Evolutionary conservation across 176 grass and related monocot genomes (phyloP).

Genomic region (Hyparrhenia diplandra): DNA sequence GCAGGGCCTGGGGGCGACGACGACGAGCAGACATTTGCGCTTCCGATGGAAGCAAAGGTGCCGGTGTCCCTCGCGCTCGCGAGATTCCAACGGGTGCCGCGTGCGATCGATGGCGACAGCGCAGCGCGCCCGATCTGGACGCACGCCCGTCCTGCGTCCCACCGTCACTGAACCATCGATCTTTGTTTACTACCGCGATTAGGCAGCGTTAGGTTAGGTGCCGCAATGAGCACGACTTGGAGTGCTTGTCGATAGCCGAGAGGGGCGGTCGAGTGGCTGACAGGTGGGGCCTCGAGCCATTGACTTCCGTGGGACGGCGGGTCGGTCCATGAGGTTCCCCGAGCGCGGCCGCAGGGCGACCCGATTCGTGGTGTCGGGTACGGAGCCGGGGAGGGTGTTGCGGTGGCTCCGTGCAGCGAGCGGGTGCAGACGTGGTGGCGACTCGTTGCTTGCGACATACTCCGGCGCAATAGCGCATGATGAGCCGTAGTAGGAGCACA

Average conservation of each 20-base stretch:
- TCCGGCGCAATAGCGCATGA: not conserved
- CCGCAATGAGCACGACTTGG: no score
- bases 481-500: not conserved
- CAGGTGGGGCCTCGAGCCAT: not conserved
- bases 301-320: not conserved
- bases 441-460: conserved; percentile 32
- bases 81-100: conserved; percentile 33
- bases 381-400: not conserved
- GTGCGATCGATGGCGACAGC: conserved; percentile 46
- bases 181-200: not conserved
- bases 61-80: not conserved
- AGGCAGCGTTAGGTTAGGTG: conserved; percentile 18
- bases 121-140: conserved; percentile 33
- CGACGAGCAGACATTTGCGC: conserved; percentile 44
- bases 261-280: not conserved
- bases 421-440: not conserved
- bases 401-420: not conserved
- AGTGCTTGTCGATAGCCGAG: not conserved
- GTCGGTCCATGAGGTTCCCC: not conserved
- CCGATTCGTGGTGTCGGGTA: not conserved
- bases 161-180: not conserved
- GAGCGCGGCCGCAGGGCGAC: not conserved
- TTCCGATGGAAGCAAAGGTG: conserved; percentile 54
- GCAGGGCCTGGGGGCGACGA: not conserved
- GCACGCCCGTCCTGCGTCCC: no score